Percentiles rank a stretch among this genome's conserved stretches.
Conservation (phyloP, 257 asterid genomes). For the Solanum ossicruentum region DNA sequence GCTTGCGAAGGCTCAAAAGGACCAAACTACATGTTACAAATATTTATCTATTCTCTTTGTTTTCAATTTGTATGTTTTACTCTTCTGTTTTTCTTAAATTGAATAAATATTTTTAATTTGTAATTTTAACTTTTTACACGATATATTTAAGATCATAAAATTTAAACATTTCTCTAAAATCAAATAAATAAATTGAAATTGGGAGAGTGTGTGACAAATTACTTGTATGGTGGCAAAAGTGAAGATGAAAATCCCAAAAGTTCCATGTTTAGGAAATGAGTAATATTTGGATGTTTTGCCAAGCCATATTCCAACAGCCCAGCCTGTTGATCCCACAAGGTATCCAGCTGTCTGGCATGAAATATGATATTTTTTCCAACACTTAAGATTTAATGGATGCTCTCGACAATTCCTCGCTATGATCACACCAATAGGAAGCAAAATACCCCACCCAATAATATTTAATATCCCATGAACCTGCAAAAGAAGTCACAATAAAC, state of each 20-base stretch:
- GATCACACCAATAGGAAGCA: constrained; percentile 47
- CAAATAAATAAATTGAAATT: not conserved
- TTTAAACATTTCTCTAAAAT: not conserved
- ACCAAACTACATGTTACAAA: too few relatives aligned
- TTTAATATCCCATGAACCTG: constrained; percentile 56
- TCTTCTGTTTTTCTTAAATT: too few relatives aligned
- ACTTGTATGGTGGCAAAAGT: constrained; percentile 49
- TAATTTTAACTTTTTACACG: not conserved
- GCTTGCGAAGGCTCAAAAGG: too few relatives aligned
- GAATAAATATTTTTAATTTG: too few relatives aligned
- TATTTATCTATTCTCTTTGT: too few relatives aligned
- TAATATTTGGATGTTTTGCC: constrained; percentile 23
- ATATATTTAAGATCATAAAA: not conserved
- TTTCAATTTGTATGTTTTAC: too few relatives aligned
- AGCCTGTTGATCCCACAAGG: constrained; percentile 27
- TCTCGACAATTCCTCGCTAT: constrained; percentile 30
- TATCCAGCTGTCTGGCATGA: constrained; percentile 35
- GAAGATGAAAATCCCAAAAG: constrained; percentile 23
- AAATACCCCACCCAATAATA: constrained; percentile 54
- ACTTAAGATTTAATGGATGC: not conserved
- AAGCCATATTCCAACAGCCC: constrained; percentile 44
- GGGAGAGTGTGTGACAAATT: not conserved
- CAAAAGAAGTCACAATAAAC: not conserved
- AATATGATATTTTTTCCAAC: constrained; percentile 22
- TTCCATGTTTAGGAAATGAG: constrained; percentile 21